Evolutionary conservation across 352 stramenopile species (phyloP).

Genomic region (Pythium apleroticum): DNA sequence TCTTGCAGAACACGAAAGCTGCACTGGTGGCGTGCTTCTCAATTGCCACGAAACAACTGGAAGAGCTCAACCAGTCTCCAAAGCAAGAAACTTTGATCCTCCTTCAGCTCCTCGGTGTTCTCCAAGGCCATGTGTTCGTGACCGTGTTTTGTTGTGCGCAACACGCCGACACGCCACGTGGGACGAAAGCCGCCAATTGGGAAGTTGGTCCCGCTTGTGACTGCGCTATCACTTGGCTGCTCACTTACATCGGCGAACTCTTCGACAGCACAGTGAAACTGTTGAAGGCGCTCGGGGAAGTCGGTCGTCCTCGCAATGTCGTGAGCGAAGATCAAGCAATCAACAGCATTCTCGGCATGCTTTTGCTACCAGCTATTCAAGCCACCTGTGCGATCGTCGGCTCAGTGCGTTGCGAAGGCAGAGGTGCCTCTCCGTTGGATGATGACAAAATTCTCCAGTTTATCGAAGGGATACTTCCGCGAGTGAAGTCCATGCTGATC

Average conservation of each 20-base stretch:
- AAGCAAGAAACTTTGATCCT: background rate
- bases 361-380: background rate
- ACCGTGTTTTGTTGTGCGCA: background rate
- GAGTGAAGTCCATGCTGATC: background rate
- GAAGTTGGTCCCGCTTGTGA: background rate
- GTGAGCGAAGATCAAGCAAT: background rate
- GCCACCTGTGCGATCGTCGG: background rate
- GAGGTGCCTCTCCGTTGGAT: background rate
- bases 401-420: background rate
- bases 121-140: constrained; percentile 18
- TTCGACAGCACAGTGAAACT: background rate
- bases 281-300: background rate
- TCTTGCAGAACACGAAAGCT: background rate
- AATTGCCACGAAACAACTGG: background rate
- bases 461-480: background rate
- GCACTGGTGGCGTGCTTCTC: background rate
- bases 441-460: background rate
- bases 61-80: background rate
- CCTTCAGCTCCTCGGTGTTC: constrained; percentile 12
- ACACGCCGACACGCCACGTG: background rate
- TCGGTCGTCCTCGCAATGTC: background rate
- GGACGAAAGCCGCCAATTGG: background rate
- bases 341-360: background rate
- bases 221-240: background rate
- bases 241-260: background rate